Conservation (phyloP, 176 grass and related monocot species). For the Leersia perrieri region DNA sequence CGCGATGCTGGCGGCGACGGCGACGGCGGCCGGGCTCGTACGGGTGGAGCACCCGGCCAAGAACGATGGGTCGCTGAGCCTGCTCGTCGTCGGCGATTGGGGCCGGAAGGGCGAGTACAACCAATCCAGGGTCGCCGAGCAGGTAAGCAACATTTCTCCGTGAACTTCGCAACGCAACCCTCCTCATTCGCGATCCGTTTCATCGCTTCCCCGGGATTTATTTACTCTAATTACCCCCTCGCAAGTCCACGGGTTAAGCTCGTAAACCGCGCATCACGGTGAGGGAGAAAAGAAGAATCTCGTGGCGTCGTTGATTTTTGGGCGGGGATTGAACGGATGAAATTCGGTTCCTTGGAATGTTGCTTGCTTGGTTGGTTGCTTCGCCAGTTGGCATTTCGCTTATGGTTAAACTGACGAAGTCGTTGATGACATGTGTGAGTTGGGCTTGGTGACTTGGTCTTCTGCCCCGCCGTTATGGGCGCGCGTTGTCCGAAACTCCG, state of each 20-base stretch:
- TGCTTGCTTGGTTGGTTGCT: neutral
- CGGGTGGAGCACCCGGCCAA: conserved; percentile 53
- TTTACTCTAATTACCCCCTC: neutral
- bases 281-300: too few species aligned
- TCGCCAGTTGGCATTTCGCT: conserved; percentile 2
- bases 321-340: too few species aligned
- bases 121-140: conserved; percentile 63
- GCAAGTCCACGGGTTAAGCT: neutral
- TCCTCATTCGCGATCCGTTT: neutral
- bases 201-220: neutral
- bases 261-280: neutral
- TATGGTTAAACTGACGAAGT: neutral
- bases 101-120: conserved; percentile 75
- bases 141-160: too few species aligned
- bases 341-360: neutral
- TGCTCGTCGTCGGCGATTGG: conserved; percentile 86
- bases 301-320: too few species aligned
- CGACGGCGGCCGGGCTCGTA: conserved; percentile 37
- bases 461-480: neutral
- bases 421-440: neutral
- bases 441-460: neutral
- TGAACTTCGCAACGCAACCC: too few species aligned
- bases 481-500: too few species aligned
- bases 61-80: conserved; percentile 49
- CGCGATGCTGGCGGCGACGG: conserved; percentile 23